Base-by-base conservation (phyloP, 1,139 yeast species). In the Magnusiomyces sp. region DNA sequence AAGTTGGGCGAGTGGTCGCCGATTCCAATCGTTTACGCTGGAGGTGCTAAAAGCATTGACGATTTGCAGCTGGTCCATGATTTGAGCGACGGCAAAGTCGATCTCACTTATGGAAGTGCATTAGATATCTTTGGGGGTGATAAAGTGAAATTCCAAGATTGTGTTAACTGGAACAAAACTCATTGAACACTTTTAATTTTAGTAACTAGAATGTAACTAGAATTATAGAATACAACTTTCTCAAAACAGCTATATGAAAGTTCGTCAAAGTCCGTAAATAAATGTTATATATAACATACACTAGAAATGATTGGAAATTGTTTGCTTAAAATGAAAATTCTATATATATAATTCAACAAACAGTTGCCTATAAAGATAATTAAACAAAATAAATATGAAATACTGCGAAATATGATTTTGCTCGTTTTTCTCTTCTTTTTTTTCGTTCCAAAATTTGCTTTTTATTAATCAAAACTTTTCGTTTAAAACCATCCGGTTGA, bases 101-200 rank as follows among this genome's bases (percentile, higher is more conserved):
- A 92, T 64, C 71, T 92, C 62, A 92, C 98, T 0, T 90, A 71
- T 61, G 99, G 99, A 2, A 84, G 95, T 64, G 84, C 97, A 0
- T 69, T 94, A 53, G 98, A 92, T 64, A 88, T 92, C 5, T 92
- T 92, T 71, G 99, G 99, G 0, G 97, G 97, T 0, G 66, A 68
- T 4, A 67, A 84, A 45, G 96, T 92, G 36, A 79, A 72, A 59
- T 88, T 89, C 60, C 73, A 72, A 1, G 95, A 88, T 14, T 76
- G 88, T 52, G 80, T 86, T 17, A 60, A 63, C 31, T 89, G 96
- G 96, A 88, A 88, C 64, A 45, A 55, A 14, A 40, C 33, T 5
- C 39, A 19, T 11, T 31, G 40, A 37, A 40, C 16, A 34, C 11
- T 3, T 34, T 34, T 31, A 31, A 9, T 9, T 31, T 31, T 9